These are phyloP conservation scores for Boeremia lycopersici DNA, from an alignment of 2,329 filamentous ascomycete species.

Conservation along the genomic window DNA sequence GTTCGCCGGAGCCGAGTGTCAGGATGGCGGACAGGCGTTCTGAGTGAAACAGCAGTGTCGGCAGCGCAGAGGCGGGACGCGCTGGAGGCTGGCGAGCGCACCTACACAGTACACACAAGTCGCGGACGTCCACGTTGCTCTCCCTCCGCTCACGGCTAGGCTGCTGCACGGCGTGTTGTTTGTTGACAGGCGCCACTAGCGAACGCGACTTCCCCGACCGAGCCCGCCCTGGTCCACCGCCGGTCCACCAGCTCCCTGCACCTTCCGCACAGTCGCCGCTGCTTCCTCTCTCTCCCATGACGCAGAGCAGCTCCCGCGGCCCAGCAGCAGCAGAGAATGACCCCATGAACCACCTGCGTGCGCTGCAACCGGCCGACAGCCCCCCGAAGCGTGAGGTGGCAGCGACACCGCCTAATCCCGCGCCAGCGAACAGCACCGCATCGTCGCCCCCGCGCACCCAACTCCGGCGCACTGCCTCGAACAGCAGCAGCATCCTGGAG, in stretches of 20 bases:
- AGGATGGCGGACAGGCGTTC: constrained; percentile 9
- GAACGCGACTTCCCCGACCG: constrained; percentile 17
- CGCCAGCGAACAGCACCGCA: constrained; percentile 29
- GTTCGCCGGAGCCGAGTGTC: constrained; percentile 16
- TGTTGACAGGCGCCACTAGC: constrained; percentile 13
- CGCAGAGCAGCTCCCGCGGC: constrained; percentile 25
- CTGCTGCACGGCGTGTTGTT: constrained; percentile 17
- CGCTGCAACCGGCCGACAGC: constrained; percentile 28
- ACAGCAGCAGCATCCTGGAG: constrained; percentile 16
- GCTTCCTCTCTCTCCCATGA: constrained; percentile 17
- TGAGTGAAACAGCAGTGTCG: constrained; percentile 18
- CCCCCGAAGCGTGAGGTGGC: constrained; percentile 26
- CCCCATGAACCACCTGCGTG: constrained; percentile 32
- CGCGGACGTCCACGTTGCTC: constrained; percentile 9
- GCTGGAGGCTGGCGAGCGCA: constrained; percentile 12
- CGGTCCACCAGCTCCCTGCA: constrained; percentile 6
- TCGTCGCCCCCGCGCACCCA: constrained; percentile 22
- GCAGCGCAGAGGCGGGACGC: background rate
- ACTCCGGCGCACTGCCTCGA: constrained; percentile 18
- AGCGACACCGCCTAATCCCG: constrained; percentile 14
- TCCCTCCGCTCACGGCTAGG: constrained; percentile 12
- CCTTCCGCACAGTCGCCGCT: constrained; percentile 21
- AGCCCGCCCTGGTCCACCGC: background rate
- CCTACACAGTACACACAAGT: background rate
- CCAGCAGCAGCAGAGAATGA: constrained; percentile 27